phyloP scores from a whole-genome alignment of 768 basidiomycete genomes.

The Macrocybe gigantea region DNA sequence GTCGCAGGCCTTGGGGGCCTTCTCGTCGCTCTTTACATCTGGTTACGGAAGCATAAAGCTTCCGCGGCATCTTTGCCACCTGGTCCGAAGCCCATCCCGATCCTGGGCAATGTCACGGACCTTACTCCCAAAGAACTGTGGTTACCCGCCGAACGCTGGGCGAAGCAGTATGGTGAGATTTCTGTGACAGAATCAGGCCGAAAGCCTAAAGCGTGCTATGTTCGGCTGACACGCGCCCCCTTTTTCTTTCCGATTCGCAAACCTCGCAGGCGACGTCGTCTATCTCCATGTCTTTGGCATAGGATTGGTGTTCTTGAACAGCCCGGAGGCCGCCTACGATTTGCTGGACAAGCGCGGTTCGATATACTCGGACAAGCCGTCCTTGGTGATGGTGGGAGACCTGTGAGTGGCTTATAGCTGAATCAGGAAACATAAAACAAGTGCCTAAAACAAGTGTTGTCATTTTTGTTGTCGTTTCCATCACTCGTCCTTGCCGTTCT shows the following conservation, averaged over 20 bases:
- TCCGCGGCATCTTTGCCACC: slow-evolving; percentile 46
- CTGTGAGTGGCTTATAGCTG: slow-evolving; percentile 38
- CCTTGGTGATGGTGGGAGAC: slow-evolving; percentile 64
- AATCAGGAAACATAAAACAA: neutral
- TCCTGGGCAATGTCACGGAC: slow-evolving; percentile 61
- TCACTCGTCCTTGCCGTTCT: too few species aligned
- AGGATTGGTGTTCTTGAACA: slow-evolving; percentile 63
- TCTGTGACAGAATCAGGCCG: neutral
- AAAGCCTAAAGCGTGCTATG: slow-evolving; percentile 1
- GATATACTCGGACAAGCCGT: slow-evolving; percentile 73
- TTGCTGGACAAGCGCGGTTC: slow-evolving; percentile 65
- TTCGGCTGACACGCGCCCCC: slow-evolving; percentile 2
- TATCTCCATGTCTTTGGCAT: slow-evolving; percentile 64
- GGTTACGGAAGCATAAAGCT: slow-evolving; percentile 38
- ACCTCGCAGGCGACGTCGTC: slow-evolving; percentile 52
- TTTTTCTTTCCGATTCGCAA: slow-evolving; percentile 3
- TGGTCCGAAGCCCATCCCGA: slow-evolving; percentile 59
- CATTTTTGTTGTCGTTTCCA: too few species aligned
- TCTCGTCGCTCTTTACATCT: slow-evolving; percentile 32
- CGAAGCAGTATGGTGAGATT: slow-evolving; percentile 51
- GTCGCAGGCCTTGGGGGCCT: slow-evolving; percentile 27
- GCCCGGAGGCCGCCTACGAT: slow-evolving; percentile 50
- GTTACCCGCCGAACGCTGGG: slow-evolving; percentile 58
- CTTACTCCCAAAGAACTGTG: slow-evolving; percentile 59
- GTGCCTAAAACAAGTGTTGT: too few species aligned